Conservation (phyloP, 139 green algal species). For the Coelastrella sp. region DNA sequence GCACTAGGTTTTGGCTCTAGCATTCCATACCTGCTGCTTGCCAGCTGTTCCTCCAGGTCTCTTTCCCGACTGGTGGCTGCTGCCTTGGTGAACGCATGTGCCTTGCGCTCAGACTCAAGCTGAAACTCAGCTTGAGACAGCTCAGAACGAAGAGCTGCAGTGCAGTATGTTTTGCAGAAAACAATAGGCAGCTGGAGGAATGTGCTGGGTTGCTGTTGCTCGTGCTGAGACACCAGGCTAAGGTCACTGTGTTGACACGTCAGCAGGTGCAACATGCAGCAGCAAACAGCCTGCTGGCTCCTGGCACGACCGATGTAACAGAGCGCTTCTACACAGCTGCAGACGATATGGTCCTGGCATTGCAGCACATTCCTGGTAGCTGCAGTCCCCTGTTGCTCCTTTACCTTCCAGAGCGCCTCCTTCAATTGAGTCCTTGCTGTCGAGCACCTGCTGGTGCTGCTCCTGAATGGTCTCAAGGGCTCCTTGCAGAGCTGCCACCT, state of each 20-base stretch:
- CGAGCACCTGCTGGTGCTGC: slow-evolving; percentile 53
- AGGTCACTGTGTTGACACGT: no score
- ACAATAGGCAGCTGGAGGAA: slow-evolving; percentile 9
- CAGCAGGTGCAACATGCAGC: no score
- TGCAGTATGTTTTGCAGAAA: not conserved
- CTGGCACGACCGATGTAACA: not conserved
- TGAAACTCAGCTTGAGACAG: slow-evolving; percentile 63
- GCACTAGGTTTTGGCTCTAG: no score
- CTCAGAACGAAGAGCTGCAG: slow-evolving; percentile 63
- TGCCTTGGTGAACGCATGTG: slow-evolving; percentile 45
- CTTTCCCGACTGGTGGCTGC: slow-evolving; percentile 63
- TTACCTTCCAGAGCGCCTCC: slow-evolving; percentile 60
- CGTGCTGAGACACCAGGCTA: not conserved
- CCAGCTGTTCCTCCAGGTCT: slow-evolving; percentile 70
- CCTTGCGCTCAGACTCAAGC: slow-evolving; percentile 72
- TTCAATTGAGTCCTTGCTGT: slow-evolving; percentile 50
- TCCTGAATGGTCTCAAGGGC: slow-evolving; percentile 51
- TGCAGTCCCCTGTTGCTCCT: not conserved
- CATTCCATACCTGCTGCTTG: slow-evolving; percentile 48
- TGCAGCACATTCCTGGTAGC: not conserved
- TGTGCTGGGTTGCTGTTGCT: not conserved
- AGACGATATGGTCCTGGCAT: not conserved
- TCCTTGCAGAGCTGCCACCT: slow-evolving; percentile 53
- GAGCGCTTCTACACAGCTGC: not conserved
- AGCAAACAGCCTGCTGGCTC: not conserved